Conservation (phyloP, 139 green algal genomes). For the Astrephomene gubernaculifera region DNA sequence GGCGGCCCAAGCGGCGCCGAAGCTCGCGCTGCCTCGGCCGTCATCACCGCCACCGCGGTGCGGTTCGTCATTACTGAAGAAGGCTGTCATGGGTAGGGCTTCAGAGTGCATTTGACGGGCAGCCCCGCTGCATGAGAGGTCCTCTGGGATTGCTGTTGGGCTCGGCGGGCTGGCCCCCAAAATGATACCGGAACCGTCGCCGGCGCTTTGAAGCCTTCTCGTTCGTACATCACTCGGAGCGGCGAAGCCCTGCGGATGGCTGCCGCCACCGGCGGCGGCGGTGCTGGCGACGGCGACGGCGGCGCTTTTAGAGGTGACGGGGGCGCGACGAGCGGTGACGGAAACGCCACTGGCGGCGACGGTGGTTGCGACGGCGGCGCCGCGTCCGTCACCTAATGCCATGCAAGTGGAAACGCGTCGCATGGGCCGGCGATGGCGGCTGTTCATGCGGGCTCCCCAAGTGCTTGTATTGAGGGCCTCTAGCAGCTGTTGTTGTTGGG, state of each 20-base stretch:
- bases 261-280: neutral
- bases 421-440: neutral
- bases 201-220: neutral
- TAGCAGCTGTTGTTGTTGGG: neutral
- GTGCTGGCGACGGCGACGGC: too few species aligned
- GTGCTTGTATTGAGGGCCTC: constrained; percentile 5
- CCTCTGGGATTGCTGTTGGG: too few species aligned
- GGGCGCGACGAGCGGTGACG: neutral
- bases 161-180: neutral
- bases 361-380: neutral
- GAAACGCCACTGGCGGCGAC: neutral
- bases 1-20: too few species aligned
- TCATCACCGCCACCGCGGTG: too few species aligned
- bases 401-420: neutral
- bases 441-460: neutral
- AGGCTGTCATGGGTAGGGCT: too few species aligned
- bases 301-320: neutral
- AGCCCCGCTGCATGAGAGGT: too few species aligned
- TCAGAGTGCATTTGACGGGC: too few species aligned
- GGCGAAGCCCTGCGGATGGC: neutral
- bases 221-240: neutral
- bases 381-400: neutral
- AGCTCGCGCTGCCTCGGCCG: too few species aligned
- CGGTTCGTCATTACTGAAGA: too few species aligned
- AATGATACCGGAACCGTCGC: neutral